A percentile compares a stretch with the other conserved stretches of the same genome.
Conservation (phyloP, 2,329 filamentous ascomycete genomes). For the Diaporthe aspalathi region DNA sequence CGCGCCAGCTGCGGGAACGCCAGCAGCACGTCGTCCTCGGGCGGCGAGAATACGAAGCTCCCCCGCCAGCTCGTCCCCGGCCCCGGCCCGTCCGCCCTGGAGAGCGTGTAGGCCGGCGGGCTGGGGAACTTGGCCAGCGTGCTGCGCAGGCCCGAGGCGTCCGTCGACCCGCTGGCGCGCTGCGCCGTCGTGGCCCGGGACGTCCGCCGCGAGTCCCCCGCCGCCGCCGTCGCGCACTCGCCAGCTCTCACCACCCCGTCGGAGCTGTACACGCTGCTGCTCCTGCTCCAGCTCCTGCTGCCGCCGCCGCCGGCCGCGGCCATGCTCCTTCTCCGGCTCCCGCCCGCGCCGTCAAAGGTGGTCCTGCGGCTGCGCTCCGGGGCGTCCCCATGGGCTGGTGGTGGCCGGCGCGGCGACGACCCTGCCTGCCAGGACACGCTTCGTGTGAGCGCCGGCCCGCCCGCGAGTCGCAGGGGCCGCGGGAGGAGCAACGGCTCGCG, state of each 20-base stretch:
- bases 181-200: slow-evolving; percentile 40
- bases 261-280: slow-evolving; percentile 11
- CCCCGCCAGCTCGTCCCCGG: slow-evolving; percentile 1
- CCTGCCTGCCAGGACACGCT: background rate
- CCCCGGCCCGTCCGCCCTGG: background rate
- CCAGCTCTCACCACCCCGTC: background rate
- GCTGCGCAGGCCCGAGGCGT: slow-evolving; percentile 1
- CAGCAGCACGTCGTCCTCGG: slow-evolving; percentile 16
- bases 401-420: background rate
- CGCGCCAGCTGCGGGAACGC: slow-evolving; percentile 8
- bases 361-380: too few species aligned
- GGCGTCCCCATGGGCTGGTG: background rate
- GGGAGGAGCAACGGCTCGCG: background rate
- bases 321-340: background rate
- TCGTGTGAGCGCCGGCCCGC: background rate
- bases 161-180: slow-evolving; percentile 39
- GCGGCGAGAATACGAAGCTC: background rate
- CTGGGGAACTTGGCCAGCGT: slow-evolving; percentile 3
- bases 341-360: background rate
- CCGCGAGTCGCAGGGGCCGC: background rate
- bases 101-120: background rate
- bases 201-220: background rate
- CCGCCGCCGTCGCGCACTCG: background rate
- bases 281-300: background rate
- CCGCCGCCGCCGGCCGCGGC: background rate